These are phyloP conservation scores for Tuber borchii DNA, from an alignment of 495 filamentous ascomycete genomes.

Conservation along the genomic window DNA sequence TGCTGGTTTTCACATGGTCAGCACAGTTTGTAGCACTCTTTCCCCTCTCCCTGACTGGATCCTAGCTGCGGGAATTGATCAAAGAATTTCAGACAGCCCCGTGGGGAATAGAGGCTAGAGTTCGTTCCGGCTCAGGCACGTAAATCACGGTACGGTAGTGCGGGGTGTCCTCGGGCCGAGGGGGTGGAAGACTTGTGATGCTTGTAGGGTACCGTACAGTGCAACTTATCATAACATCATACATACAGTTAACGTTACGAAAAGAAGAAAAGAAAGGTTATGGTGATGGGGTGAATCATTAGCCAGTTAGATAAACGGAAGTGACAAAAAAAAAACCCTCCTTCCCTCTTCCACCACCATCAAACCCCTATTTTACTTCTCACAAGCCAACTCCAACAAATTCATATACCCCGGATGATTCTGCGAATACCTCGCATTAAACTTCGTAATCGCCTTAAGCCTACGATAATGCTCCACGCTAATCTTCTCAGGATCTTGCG, in stretches of 20 bases:
- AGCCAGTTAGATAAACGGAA: too few species aligned
- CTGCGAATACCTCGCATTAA: slow-evolving; percentile 59
- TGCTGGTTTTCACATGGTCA: not conserved
- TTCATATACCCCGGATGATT: slow-evolving; percentile 8
- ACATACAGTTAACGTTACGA: too few species aligned
- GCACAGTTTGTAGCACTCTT: not conserved
- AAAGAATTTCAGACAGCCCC: not conserved
- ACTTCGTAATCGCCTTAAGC: slow-evolving; percentile 56
- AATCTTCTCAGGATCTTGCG: slow-evolving; percentile 35
- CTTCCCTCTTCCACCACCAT: not conserved
- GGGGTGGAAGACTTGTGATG: not conserved
- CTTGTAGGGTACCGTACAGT: not conserved
- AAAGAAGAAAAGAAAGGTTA: too few species aligned
- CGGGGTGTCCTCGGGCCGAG: not conserved
- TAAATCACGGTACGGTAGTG: not conserved
- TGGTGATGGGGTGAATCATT: too few species aligned
- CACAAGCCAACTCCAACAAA: not conserved
- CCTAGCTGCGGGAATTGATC: not conserved
- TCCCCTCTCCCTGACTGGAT: not conserved
- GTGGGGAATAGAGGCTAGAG: not conserved
- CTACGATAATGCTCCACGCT: slow-evolving; percentile 50
- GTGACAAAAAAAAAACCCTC: too few species aligned
- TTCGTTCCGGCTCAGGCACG: not conserved
- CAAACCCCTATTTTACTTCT: not conserved
- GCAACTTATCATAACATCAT: too few species aligned